Conservation (phyloP, 148 eudicot genomes). For the Cornus controversa region DNA sequence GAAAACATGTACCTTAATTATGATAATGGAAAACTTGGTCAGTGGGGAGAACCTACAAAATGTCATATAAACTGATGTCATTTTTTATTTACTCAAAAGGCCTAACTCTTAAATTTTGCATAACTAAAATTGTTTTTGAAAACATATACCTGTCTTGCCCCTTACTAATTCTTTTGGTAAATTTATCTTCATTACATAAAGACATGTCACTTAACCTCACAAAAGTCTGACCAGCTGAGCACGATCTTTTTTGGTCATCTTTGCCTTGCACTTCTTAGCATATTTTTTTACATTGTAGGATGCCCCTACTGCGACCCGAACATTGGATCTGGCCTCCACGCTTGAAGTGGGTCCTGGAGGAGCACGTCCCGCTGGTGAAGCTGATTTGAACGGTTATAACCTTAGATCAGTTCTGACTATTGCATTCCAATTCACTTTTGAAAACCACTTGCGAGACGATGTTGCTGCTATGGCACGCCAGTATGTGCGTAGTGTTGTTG, state of each 20-base stretch:
- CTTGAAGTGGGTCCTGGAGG: slow-evolving; percentile 46
- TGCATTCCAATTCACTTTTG: slow-evolving; percentile 66
- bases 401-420: slow-evolving; percentile 53
- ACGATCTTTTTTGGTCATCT: neutral
- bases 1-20: neutral
- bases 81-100: neutral
- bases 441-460: slow-evolving; percentile 43
- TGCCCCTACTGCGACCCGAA: slow-evolving; percentile 33
- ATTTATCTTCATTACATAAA: no score
- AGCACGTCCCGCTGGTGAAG: slow-evolving; percentile 30
- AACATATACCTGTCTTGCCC: no score
- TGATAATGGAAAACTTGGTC: no score
- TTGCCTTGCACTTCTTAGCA: neutral
- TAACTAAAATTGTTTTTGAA: no score
- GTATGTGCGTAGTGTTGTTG: slow-evolving; percentile 58
- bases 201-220: neutral
- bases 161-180: no score
- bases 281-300: slow-evolving; percentile 23
- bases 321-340: slow-evolving; percentile 54
- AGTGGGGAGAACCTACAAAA: neutral
- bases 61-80: neutral
- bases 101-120: neutral
- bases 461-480: slow-evolving; percentile 71
- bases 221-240: neutral
- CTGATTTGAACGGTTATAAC: slow-evolving; percentile 30